Percentiles rank a stretch among this genome's conserved stretches.
Evolutionary conservation across 352 stramenopile species (phyloP).

Genomic region (Globisporangium nagaii): DNA sequence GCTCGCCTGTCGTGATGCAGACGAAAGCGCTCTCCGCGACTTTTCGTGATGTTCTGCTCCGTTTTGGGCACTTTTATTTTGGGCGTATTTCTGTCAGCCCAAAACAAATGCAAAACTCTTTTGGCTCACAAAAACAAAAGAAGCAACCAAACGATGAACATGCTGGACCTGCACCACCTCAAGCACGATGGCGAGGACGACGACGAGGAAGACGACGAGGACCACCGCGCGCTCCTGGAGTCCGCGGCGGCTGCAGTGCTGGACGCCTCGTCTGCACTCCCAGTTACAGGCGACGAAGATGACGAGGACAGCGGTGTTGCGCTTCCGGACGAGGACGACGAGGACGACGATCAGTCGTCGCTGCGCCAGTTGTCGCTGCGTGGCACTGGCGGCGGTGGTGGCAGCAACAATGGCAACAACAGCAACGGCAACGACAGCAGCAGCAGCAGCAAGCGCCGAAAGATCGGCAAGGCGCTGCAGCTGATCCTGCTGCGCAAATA

Average conservation of each 20-base stretch:
- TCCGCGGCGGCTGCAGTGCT: conserved; percentile 3
- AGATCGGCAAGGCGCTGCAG: conserved; percentile 59
- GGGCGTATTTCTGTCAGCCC: no score
- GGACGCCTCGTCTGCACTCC: conserved; percentile 3
- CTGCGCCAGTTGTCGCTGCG: conserved; percentile 6
- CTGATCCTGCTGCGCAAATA: conserved; percentile 54
- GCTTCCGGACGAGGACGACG: conserved; percentile 15
- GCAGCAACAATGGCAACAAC: no score
- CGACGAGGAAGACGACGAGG: not conserved
- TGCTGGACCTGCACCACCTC: conserved; percentile 8
- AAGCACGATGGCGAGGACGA: conserved; percentile 5
- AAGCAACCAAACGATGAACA: conserved; percentile 8
- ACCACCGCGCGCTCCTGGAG: conserved; percentile 8
- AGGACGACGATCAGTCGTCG: conserved; percentile 10
- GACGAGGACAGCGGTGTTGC: conserved; percentile 14
- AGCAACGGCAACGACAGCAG: not conserved
- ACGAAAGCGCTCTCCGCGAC: not conserved
- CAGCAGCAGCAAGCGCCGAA: conserved; percentile 19
- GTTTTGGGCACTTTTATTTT: no score
- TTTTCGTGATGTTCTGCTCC: conserved; percentile 4
- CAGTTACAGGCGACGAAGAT: conserved; percentile 5
- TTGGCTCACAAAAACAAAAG: no score
- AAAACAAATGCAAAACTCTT: no score
- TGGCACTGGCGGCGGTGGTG: no score
- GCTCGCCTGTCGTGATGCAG: no score